A percentile compares a stretch with the other conserved stretches of the same genome.
These are phyloP conservation scores for Penicillium sp. DNA, from an alignment of 2,329 filamentous ascomycete genomes.

Conservation along the genomic window DNA sequence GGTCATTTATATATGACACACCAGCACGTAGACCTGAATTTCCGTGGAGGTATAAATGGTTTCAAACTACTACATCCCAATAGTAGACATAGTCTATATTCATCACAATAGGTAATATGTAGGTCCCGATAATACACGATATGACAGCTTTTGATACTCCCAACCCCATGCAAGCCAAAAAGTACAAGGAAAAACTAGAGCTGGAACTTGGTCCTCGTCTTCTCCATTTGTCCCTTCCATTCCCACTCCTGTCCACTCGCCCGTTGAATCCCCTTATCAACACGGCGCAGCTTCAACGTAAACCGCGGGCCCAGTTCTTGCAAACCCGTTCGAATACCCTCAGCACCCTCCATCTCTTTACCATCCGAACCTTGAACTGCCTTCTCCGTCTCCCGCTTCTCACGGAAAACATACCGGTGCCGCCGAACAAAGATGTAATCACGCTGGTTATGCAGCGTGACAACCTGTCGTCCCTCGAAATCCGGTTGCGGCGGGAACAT, in stretches of 20 bases:
- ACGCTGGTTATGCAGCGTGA: conserved; percentile 91
- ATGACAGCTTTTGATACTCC: conserved; percentile 26
- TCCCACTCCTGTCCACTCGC: conserved; percentile 86
- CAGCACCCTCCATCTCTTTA: conserved; percentile 79
- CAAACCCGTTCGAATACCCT: conserved; percentile 81
- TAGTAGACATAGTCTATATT: conserved; percentile 10
- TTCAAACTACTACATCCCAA: too few species aligned
- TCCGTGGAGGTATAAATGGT: too few species aligned
- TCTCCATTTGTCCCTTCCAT: conserved; percentile 96
- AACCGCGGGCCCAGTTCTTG: conserved; percentile 87
- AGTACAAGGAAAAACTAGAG: conserved; percentile 56
- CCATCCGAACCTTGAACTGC: conserved; percentile 80
- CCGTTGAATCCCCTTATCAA: conserved; percentile 85
- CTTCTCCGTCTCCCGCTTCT: conserved; percentile 86
- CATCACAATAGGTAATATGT: conserved; percentile 7
- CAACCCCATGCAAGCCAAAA: conserved; percentile 31
- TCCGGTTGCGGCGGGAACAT: conserved; percentile 83
- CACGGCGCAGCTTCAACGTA: conserved; percentile 84
- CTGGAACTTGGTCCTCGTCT: conserved; percentile 90
- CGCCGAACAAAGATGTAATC: conserved; percentile 94
- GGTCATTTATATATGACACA: too few species aligned
- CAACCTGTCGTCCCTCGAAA: conserved; percentile 82
- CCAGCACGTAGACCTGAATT: too few species aligned
- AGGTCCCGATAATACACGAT: conserved; percentile 10
- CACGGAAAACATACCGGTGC: conserved; percentile 90